A percentile compares a stretch with the other conserved stretches of the same genome.
Evolutionary conservation across 2,329 filamentous ascomycete genomes (phyloP).

Genomic region (Monosporascus sp.): DNA sequence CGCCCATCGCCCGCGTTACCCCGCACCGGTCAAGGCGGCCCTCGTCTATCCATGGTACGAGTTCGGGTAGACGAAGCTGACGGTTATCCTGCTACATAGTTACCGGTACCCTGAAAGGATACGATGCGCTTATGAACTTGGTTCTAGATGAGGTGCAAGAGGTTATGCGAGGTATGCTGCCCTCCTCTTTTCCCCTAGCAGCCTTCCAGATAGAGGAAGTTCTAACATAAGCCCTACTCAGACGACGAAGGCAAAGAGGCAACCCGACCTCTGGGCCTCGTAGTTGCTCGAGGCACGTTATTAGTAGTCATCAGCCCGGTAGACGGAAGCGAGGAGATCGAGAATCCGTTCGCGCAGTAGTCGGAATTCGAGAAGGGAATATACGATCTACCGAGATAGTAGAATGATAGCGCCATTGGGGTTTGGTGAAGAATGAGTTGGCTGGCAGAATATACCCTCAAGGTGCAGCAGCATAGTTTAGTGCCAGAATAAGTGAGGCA

Average conservation of each 20-base stretch:
- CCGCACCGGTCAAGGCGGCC: neutral
- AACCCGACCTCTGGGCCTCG: constrained; percentile 73
- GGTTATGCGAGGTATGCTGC: constrained; percentile 65
- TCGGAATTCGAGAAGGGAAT: constrained; percentile 44
- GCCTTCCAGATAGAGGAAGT: neutral
- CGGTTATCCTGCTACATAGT: constrained; percentile 45
- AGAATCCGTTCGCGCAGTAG: constrained; percentile 80
- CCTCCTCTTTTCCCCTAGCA: constrained; percentile 2
- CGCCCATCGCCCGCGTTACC: neutral
- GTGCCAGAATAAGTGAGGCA: too few relatives aligned
- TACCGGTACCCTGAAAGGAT: constrained; percentile 84
- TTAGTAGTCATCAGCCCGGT: constrained; percentile 89
- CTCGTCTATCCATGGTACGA: neutral
- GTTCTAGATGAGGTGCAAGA: constrained; percentile 94
- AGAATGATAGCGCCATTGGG: too few relatives aligned
- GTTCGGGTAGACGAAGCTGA: neutral
- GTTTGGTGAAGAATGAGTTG: too few relatives aligned
- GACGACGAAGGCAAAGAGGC: constrained; percentile 91
- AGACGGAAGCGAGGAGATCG: constrained; percentile 92
- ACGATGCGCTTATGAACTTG: constrained; percentile 96
- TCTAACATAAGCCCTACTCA: constrained; percentile 29
- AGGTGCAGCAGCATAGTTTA: too few relatives aligned
- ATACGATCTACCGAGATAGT: too few relatives aligned
- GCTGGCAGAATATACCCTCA: too few relatives aligned
- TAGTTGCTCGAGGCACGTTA: constrained; percentile 87